Base-by-base conservation (phyloP, 805 yeast species). In the Saccharomycopsis javanensis region DNA sequence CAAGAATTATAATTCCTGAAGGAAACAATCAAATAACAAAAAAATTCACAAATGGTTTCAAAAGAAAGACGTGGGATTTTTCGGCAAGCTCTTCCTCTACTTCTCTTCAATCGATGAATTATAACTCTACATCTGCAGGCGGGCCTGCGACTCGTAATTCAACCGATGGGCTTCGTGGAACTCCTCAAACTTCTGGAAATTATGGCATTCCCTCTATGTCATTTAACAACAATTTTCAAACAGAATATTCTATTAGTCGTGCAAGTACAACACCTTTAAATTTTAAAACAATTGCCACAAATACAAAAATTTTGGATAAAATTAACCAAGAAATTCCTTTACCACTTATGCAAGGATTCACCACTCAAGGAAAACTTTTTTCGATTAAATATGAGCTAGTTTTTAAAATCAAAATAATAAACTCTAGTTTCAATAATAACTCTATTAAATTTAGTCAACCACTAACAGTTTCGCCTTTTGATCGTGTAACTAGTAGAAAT, bases 391-490 rank as follows among this genome's bases (percentile, higher is more conserved):
- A 80, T 65, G 81, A 79, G 60, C 62, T 79, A 3, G 66, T 74
- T 0, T 58, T 83, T 23, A 80, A 79, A 57, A 72, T 79, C 50
- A 80, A 79, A 58, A 64, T 79, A 23, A 66, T 68, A 16, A 78
- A 74, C 42, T 33, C 55, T 10, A 33, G 54, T 16, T 27, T 46
- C 16, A 20, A 25, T 27, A 77, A 79, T 2, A 79, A 79, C 61
- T 80, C 79, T 57, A 69, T 81, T 42, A 78, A 75, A 50, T 65
- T 79, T 10, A 66, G 70, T 15, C 73, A 80, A 23, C 86, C 85
- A 1, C 68, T 83, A 4, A 78, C 78, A 0, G 72, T 83, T 0
- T 72, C 83, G 28, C 82, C 83, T 1, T 81, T 76, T 70, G 76
- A 80, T 62, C 66, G 77, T 37, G 62, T 67, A 2, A 74, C 78